These are phyloP conservation scores for Moesziomyces sp. DNA, from an alignment of 1,284 basidiomycete genomes.

Conservation along the genomic window DNA sequence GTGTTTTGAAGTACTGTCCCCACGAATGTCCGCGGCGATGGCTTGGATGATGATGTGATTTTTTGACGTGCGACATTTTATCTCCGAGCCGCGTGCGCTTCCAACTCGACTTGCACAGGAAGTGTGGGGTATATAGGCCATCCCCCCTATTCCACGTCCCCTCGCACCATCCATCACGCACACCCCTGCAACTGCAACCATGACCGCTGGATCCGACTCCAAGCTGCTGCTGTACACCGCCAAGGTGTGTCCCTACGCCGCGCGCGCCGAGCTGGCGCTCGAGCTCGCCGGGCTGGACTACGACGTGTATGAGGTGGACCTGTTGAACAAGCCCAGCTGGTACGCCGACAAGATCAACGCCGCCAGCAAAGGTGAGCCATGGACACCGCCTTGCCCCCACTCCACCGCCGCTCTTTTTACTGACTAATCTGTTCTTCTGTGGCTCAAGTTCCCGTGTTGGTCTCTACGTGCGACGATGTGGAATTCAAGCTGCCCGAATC, in stretches of 20 bases:
- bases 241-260: constrained; percentile 36
- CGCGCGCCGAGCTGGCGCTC: constrained; percentile 24
- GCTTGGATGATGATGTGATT: no score
- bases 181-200: neutral
- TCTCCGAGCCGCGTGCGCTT: no score
- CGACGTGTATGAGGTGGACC: constrained; percentile 25
- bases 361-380: constrained; percentile 18
- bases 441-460: constrained; percentile 20
- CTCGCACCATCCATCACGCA: no score
- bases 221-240: constrained; percentile 31
- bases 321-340: constrained; percentile 31
- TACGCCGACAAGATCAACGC: constrained; percentile 22
- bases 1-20: no score
- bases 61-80: no score
- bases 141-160: no score
- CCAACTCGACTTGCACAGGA: no score
- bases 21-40: no score
- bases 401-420: neutral
- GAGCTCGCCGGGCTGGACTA: constrained; percentile 8
- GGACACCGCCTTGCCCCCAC: neutral
- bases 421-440: neutral
- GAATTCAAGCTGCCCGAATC: constrained; percentile 28
- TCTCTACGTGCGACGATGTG: neutral
- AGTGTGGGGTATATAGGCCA: no score
- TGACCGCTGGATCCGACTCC: neutral